phyloP scores from a whole-genome alignment of 1,284 basidiomycete genomes.

The Polyporus tsugae region DNA sequence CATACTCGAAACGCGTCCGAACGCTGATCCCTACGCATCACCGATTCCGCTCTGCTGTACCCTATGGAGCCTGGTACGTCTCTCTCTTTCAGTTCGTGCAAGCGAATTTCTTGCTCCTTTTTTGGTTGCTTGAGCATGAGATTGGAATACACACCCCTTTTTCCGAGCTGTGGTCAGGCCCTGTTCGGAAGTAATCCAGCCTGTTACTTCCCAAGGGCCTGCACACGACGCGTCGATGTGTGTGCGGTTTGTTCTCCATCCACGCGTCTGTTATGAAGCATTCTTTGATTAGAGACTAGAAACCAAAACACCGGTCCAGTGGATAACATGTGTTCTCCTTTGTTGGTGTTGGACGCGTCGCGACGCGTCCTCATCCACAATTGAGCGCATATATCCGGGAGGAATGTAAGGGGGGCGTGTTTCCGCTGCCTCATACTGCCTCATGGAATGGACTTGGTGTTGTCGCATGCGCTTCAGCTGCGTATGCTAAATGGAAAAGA shows the following conservation, averaged over 20 bases:
- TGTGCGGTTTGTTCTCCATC: background rate
- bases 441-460: no score
- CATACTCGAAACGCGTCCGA: conserved; percentile 1
- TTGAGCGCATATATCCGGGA: background rate
- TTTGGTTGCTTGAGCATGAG: background rate
- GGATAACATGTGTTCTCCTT: no score
- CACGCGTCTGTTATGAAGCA: background rate
- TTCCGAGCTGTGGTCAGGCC: background rate
- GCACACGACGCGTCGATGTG: background rate
- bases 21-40: background rate
- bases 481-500: no score
- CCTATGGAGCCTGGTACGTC: background rate
- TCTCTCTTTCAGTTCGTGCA: background rate
- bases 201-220: no score
- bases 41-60: background rate
- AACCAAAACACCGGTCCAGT: background rate
- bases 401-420: background rate
- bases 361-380: background rate
- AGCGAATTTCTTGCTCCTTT: background rate
- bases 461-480: no score
- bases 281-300: background rate
- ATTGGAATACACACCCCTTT: background rate
- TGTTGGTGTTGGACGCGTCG: background rate
- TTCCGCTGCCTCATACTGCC: no score
- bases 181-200: no score